Conservation (phyloP, 192 early-diverging fungal species). For the Coemansia sp. region DNA sequence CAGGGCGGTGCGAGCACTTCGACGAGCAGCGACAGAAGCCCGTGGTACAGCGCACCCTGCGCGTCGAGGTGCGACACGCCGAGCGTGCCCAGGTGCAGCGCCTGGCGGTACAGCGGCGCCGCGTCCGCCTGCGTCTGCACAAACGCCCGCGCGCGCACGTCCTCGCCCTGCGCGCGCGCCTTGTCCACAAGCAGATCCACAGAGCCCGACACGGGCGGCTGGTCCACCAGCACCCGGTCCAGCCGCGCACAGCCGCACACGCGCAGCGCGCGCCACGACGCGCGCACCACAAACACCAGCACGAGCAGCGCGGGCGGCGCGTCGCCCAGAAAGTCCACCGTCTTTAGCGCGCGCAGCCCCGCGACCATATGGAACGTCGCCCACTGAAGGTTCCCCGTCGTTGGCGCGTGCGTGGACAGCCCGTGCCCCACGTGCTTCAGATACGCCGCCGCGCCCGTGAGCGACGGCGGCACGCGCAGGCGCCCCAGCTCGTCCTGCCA, state of each 20-base stretch:
- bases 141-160: slow-evolving; percentile 40
- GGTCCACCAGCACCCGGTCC: slow-evolving; percentile 30
- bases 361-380: slow-evolving; percentile 48
- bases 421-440: slow-evolving; percentile 34
- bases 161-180: slow-evolving; percentile 22
- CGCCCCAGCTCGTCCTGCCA: slow-evolving; percentile 49
- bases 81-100: slow-evolving; percentile 35
- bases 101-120: slow-evolving; percentile 23
- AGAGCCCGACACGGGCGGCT: slow-evolving; percentile 26
- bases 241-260: slow-evolving; percentile 8
- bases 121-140: slow-evolving; percentile 36
- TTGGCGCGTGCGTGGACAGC: slow-evolving; percentile 35
- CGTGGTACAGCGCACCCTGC: slow-evolving; percentile 23
- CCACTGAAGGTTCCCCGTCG: slow-evolving; percentile 46
- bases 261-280: slow-evolving; percentile 29
- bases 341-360: slow-evolving; percentile 45
- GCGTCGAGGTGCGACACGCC: slow-evolving; percentile 33
- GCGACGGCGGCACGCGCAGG: slow-evolving; percentile 9
- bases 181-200: slow-evolving; percentile 42
- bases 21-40: slow-evolving; percentile 26
- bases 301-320: slow-evolving; percentile 31
- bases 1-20: slow-evolving; percentile 33
- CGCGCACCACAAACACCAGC: slow-evolving; percentile 38
- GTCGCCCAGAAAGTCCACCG: slow-evolving; percentile 43
- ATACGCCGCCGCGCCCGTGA: slow-evolving; percentile 25